Conservation (phyloP, 2,329 filamentous ascomycete genomes). For the Leptographium radiaticola region DNA sequence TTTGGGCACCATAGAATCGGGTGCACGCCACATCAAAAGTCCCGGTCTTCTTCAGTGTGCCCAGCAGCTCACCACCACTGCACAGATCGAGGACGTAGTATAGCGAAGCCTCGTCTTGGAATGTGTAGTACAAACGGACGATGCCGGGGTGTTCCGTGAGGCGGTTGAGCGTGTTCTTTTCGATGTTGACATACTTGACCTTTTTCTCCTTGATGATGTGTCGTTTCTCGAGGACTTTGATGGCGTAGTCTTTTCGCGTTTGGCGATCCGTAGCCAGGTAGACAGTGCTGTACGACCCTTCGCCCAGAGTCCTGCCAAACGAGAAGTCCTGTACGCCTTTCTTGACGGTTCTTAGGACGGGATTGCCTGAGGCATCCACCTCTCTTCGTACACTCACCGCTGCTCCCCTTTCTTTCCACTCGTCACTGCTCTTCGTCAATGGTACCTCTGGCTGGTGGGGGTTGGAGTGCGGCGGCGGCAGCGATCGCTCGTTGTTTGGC, state of each 20-base stretch:
- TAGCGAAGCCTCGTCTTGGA: constrained; percentile 88
- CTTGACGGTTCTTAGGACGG: constrained; percentile 73
- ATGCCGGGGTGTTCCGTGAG: constrained; percentile 94
- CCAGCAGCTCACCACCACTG: constrained; percentile 80
- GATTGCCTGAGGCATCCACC: constrained; percentile 71
- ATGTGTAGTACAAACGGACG: constrained; percentile 94
- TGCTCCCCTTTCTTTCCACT: constrained; percentile 94
- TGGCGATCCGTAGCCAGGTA: constrained; percentile 86
- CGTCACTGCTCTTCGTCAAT: constrained; percentile 55
- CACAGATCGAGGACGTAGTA: constrained; percentile 96
- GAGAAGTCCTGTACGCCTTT: constrained; percentile 96
- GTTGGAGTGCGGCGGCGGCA: constrained; percentile 20
- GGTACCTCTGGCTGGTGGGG: constrained; percentile 26
- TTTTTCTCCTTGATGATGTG: constrained; percentile 99
- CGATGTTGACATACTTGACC: constrained; percentile 99
- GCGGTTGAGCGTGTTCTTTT: constrained; percentile 94
- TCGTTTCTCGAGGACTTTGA: constrained; percentile 95
- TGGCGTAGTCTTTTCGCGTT: constrained; percentile 89
- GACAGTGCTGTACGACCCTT: constrained; percentile 96
- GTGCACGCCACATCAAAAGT: constrained; percentile 95
- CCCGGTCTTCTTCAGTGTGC: constrained; percentile 83
- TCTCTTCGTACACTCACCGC: constrained; percentile 72
- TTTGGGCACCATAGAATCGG: constrained; percentile 87
- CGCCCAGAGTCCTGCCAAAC: constrained; percentile 80
- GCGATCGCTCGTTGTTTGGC: constrained; percentile 14